Evolutionary conservation across 768 basidiomycete genomes (phyloP).

Genomic region (Rubroboletus satanas): DNA sequence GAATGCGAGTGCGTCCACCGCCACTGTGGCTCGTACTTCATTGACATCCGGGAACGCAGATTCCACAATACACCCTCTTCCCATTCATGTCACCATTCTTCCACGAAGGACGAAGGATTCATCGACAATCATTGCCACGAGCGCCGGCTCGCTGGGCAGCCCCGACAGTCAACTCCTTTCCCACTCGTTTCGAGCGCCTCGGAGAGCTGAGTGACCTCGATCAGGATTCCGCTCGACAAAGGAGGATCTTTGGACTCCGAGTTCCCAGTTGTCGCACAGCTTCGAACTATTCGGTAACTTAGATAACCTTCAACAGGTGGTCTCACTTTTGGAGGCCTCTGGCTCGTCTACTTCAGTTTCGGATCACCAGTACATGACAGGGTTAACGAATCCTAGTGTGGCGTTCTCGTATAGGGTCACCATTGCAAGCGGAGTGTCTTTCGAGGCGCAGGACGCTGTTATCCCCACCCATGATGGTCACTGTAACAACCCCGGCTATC

Average conservation of each 20-base stretch:
- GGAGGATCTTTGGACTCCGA: neutral
- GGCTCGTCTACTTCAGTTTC: neutral
- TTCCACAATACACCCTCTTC: no score
- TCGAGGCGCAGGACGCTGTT: neutral
- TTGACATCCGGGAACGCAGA: no score
- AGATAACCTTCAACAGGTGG: slow-evolving; percentile 1
- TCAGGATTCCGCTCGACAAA: neutral
- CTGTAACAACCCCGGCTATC: neutral
- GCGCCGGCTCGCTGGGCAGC: no score
- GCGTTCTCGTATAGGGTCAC: neutral
- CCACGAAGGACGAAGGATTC: no score
- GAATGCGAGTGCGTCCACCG: no score
- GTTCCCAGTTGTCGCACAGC: neutral
- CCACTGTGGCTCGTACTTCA: no score
- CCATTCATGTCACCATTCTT: no score
- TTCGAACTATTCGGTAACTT: neutral
- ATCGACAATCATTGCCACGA: no score
- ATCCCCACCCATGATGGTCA: neutral
- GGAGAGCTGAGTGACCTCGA: no score
- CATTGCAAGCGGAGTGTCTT: no score
- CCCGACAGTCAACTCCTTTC: no score
- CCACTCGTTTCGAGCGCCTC: no score
- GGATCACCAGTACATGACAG: neutral
- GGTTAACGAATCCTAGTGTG: neutral
- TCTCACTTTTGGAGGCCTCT: neutral